A percentile compares a stretch with the other conserved stretches of the same genome.
These are phyloP conservation scores for Boletus edulis DNA, from an alignment of 768 basidiomycete species.

Conservation along the genomic window DNA sequence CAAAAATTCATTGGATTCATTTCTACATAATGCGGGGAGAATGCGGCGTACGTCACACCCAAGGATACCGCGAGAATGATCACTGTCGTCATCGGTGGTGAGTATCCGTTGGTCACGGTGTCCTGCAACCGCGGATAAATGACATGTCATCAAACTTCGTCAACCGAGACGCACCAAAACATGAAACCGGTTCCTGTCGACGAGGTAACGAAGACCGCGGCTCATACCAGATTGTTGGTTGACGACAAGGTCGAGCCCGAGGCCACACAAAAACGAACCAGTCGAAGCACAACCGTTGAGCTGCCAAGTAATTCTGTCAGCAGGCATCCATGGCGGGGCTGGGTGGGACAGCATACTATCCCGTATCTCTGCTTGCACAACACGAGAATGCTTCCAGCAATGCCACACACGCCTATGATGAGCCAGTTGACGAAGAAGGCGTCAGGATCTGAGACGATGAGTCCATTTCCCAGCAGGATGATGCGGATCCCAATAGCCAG, in stretches of 20 bases:
- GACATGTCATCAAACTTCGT: background rate
- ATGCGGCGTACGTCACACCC: slow-evolving; percentile 49
- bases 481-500: slow-evolving; percentile 56
- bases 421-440: slow-evolving; percentile 51
- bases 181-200: slow-evolving; percentile 63
- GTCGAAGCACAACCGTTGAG: slow-evolving; percentile 50
- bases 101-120: slow-evolving; percentile 45
- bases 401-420: slow-evolving; percentile 45
- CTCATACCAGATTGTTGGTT: slow-evolving; percentile 63
- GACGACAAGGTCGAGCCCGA: slow-evolving; percentile 56
- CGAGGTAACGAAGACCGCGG: slow-evolving; percentile 57
- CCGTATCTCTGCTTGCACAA: slow-evolving; percentile 45
- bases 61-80: slow-evolving; percentile 54
- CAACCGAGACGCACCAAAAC: slow-evolving; percentile 39
- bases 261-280: slow-evolving; percentile 57
- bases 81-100: slow-evolving; percentile 47
- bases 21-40: background rate
- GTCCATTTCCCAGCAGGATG: slow-evolving; percentile 45
- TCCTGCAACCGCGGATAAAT: slow-evolving; percentile 36
- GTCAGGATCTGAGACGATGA: slow-evolving; percentile 41
- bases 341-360: slow-evolving; percentile 40
- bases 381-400: slow-evolving; percentile 40
- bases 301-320: slow-evolving; percentile 26
- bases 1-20: background rate
- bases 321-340: background rate